These are phyloP conservation scores for Geosiphon pyriformis DNA, from an alignment of 192 early-diverging fungal species.

Conservation along the genomic window DNA sequence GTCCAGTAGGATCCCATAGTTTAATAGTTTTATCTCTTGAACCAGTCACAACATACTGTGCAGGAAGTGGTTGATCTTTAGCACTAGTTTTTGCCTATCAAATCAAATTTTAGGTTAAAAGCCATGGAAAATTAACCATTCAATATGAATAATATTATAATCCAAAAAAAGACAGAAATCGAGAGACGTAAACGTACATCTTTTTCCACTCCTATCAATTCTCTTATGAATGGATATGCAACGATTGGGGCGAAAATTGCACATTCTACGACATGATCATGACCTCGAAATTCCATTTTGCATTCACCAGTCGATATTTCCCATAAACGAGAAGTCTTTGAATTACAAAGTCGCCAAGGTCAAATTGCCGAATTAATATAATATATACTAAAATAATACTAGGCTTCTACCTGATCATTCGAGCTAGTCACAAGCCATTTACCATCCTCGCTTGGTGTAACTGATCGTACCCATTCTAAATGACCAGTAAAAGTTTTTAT, in stretches of 20 bases:
- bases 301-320: conserved; percentile 67
- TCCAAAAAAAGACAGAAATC: conserved; percentile 5
- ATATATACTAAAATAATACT: no score
- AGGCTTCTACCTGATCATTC: conserved; percentile 70
- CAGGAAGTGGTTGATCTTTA: conserved; percentile 46
- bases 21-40: conserved; percentile 90
- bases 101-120: not conserved
- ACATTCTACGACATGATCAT: conserved; percentile 95
- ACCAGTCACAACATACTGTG: conserved; percentile 72
- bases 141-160: not conserved
- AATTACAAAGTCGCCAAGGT: no score
- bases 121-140: not conserved
- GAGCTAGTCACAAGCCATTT: conserved; percentile 68
- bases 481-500: conserved; percentile 76
- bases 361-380: no score
- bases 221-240: conserved; percentile 60
- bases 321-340: conserved; percentile 78
- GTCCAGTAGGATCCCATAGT: conserved; percentile 72
- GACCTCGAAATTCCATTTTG: conserved; percentile 77
- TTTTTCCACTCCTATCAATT: conserved; percentile 58
- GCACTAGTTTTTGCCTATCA: conserved; percentile 34
- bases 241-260: conserved; percentile 74
- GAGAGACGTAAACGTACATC: conserved; percentile 18
- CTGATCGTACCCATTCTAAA: conserved; percentile 81
- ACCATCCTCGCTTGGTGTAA: conserved; percentile 66